Evolutionary conservation across 108 stramenopile genomes (phyloP).

Genomic region (Hondaea fermentalgiana): DNA sequence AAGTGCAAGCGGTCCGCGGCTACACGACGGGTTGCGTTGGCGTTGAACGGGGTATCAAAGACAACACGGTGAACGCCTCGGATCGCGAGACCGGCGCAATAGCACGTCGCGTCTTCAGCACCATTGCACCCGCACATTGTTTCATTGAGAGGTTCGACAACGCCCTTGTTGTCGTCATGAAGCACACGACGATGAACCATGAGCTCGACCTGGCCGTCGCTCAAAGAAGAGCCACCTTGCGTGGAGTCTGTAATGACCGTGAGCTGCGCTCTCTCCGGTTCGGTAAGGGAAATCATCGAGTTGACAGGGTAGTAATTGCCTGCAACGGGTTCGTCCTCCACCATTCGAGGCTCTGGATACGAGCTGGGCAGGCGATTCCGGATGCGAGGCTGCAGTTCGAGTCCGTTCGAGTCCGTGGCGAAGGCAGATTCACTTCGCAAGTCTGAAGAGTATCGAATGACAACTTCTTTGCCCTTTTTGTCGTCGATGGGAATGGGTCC

Average conservation of each 20-base stretch:
- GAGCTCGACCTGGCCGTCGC: conserved; percentile 71
- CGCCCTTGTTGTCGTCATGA: conserved; percentile 39
- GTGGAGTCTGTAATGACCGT: conserved; percentile 72
- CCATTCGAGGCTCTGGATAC: conserved; percentile 57
- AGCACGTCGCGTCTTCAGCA: conserved; percentile 64
- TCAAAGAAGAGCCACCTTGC: conserved; percentile 74
- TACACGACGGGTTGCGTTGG: conserved; percentile 45
- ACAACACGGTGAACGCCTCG: conserved; percentile 71
- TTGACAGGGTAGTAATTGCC: conserved; percentile 93
- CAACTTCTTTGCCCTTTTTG: conserved; percentile 50
- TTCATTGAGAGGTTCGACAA: conserved; percentile 45
- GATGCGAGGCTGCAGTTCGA: conserved; percentile 71
- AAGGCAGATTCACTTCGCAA: conserved; percentile 59
- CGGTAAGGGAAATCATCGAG: conserved; percentile 75
- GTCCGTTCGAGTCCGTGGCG: conserved; percentile 90
- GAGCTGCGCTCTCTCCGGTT: conserved; percentile 33
- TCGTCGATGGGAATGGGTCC: conserved; percentile 79
- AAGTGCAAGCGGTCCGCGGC: conserved; percentile 71
- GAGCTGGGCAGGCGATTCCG: conserved; percentile 41
- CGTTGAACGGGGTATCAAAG: conserved; percentile 51
- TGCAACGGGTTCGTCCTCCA: conserved; percentile 73
- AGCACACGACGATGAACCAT: conserved; percentile 80
- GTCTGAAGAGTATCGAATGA: conserved; percentile 58
- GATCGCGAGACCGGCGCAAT: conserved; percentile 68
- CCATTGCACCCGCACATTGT: conserved; percentile 29